A percentile compares a stretch with the other conserved stretches of the same genome.
These are phyloP conservation scores for Moesziomyces aphidis DNA, from an alignment of 1,284 basidiomycete genomes.

Conservation along the genomic window DNA sequence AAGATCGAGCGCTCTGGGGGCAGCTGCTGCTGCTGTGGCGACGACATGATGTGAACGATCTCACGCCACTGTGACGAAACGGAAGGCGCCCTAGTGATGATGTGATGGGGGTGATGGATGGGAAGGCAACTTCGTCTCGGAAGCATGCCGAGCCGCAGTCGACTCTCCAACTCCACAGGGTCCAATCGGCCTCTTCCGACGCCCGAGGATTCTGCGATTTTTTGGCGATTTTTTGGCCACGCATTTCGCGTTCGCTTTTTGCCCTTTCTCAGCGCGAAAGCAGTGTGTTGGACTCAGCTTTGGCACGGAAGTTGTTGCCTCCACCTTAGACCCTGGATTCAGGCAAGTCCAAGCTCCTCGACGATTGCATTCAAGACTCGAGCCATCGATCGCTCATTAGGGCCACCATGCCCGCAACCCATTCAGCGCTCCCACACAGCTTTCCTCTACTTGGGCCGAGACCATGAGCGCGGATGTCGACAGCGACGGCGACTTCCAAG, in stretches of 20 bases:
- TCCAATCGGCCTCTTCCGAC: background rate
- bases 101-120: slow-evolving; percentile 7
- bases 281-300: too few relatives aligned
- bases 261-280: background rate
- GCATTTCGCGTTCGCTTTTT: background rate
- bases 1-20: slow-evolving; percentile 84
- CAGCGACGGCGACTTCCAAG: slow-evolving; percentile 24
- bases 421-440: too few relatives aligned
- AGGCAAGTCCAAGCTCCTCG: too few relatives aligned
- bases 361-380: too few relatives aligned
- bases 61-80: background rate
- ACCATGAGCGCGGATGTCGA: slow-evolving; percentile 12
- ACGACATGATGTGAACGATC: slow-evolving; percentile 12
- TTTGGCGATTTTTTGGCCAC: background rate
- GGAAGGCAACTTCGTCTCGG: background rate
- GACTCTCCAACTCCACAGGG: background rate
- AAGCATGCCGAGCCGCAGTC: background rate
- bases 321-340: background rate
- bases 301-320: background rate
- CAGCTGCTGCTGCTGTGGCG: slow-evolving; percentile 32
- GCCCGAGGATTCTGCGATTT: background rate
- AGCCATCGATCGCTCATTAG: too few relatives aligned
- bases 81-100: background rate
- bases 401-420: too few relatives aligned
- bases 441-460: too few relatives aligned